Percentiles rank a stretch among this genome's conserved stretches.
Conservation (phyloP, 257 asterid species). For the Solanum piurae region DNA sequence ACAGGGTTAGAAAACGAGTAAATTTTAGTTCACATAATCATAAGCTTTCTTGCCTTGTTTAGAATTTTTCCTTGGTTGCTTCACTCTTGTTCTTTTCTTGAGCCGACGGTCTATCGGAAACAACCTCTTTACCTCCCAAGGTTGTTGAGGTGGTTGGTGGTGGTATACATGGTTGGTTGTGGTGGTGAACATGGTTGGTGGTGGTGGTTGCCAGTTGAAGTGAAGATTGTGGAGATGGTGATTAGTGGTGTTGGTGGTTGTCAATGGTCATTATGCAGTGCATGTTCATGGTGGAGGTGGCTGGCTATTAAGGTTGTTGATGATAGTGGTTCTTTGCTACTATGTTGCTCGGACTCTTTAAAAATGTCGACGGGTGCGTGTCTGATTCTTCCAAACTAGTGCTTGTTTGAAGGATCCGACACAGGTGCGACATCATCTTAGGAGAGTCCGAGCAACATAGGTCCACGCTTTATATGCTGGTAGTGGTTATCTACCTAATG, state of each 20-base stretch:
- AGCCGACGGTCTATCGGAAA: not conserved
- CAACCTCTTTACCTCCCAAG: not conserved
- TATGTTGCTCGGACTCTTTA: not conserved
- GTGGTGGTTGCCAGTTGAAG: not conserved
- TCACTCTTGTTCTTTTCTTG: not conserved
- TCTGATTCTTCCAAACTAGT: not conserved
- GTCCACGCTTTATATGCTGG: not conserved
- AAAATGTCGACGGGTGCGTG: not conserved
- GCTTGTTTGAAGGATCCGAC: not conserved
- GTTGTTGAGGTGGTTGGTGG: not conserved
- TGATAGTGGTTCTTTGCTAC: not conserved
- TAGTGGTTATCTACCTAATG: not conserved
- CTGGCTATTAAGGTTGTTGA: not conserved
- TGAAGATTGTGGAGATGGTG: not conserved
- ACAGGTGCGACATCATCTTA: not conserved
- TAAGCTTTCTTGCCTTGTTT: not conserved
- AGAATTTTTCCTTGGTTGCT: not conserved
- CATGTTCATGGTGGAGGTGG: not conserved
- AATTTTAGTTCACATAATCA: not conserved
- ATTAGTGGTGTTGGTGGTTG: not conserved
- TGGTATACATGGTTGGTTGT: not conserved
- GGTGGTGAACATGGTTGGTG: not conserved
- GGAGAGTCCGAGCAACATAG: not conserved
- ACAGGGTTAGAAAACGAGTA: not conserved
- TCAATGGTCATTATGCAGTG: not conserved